These are phyloP conservation scores for Talaromyces atroroseus DNA, from an alignment of 2,329 filamentous ascomycete genomes.

Conservation along the genomic window DNA sequence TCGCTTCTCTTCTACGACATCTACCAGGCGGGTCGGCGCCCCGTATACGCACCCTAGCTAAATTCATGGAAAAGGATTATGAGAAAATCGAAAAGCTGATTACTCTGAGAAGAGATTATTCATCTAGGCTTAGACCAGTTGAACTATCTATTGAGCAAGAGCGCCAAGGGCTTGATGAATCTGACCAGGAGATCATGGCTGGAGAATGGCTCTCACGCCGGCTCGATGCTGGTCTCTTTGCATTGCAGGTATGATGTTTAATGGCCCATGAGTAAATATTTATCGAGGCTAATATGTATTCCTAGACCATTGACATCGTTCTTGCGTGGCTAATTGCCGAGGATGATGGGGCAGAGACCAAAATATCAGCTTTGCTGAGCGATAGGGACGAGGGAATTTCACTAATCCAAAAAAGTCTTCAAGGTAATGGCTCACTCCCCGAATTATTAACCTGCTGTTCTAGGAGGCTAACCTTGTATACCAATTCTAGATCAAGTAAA, in stretches of 20 bases:
- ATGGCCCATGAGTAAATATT: not conserved
- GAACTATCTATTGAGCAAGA: constrained; percentile 59
- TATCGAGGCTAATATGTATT: constrained; percentile 1
- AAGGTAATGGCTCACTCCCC: constrained; percentile 41
- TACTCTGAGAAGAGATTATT: constrained; percentile 65
- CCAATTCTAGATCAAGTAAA: constrained; percentile 52
- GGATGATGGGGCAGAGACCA: constrained; percentile 66
- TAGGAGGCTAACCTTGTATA: not conserved
- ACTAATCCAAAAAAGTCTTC: constrained; percentile 61
- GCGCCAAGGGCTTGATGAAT: constrained; percentile 48
- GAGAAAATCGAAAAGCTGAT: constrained; percentile 73
- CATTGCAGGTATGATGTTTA: constrained; percentile 53
- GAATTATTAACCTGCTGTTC: constrained; percentile 11
- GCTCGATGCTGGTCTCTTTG: constrained; percentile 79
- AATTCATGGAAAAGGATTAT: constrained; percentile 93
- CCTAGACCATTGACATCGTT: constrained; percentile 68
- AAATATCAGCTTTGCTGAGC: constrained; percentile 58
- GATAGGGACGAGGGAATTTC: constrained; percentile 62
- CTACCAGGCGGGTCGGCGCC: constrained; percentile 71
- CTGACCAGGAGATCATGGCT: constrained; percentile 57
- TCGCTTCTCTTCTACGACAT: constrained; percentile 72
- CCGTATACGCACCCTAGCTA: constrained; percentile 79
- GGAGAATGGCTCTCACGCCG: constrained; percentile 69
- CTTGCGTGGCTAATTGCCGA: constrained; percentile 90
- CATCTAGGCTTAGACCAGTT: constrained; percentile 55